These are phyloP conservation scores for Asterophora lycoperdoides DNA, from an alignment of 768 basidiomycete genomes.

Conservation along the genomic window DNA sequence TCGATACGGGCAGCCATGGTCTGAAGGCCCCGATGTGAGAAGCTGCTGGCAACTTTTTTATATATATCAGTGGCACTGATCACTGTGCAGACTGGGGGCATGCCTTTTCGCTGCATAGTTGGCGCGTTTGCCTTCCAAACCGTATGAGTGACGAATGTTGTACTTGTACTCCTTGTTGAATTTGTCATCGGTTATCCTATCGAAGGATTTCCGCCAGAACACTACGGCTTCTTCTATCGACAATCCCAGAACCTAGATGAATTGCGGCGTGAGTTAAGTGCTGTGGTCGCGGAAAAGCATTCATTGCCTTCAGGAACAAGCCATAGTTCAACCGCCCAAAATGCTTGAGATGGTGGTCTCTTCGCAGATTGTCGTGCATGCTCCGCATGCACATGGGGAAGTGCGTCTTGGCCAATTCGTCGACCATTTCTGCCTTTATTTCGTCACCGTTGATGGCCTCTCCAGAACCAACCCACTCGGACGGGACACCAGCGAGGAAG, in stretches of 20 bases:
- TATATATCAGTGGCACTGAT: slow-evolving; percentile 1
- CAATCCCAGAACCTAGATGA: slow-evolving; percentile 77
- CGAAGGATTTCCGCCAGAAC: slow-evolving; percentile 92
- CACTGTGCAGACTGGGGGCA: too few species aligned
- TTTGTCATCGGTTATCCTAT: slow-evolving; percentile 79
- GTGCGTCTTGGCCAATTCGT: slow-evolving; percentile 79
- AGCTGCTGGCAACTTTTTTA: slow-evolving; percentile 80
- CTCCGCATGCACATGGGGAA: slow-evolving; percentile 96
- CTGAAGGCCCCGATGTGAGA: slow-evolving; percentile 55
- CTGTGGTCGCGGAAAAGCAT: background rate
- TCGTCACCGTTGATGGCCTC: slow-evolving; percentile 48
- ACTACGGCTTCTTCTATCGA: slow-evolving; percentile 90
- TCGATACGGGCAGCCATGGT: slow-evolving; percentile 91
- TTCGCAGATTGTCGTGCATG: slow-evolving; percentile 72
- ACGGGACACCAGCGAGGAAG: slow-evolving; percentile 86
- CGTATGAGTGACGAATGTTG: slow-evolving; percentile 94
- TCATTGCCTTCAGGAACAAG: slow-evolving; percentile 84
- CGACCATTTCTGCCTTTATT: slow-evolving; percentile 93
- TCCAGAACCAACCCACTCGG: slow-evolving; percentile 65
- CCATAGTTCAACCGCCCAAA: slow-evolving; percentile 89
- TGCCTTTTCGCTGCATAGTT: slow-evolving; percentile 94
- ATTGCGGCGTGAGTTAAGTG: background rate
- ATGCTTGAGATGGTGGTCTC: slow-evolving; percentile 87
- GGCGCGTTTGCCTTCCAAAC: slow-evolving; percentile 89
- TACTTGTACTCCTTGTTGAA: slow-evolving; percentile 98